Conservation (phyloP, 306 rosid species). For the Herpetospermum pedunculosum region DNA sequence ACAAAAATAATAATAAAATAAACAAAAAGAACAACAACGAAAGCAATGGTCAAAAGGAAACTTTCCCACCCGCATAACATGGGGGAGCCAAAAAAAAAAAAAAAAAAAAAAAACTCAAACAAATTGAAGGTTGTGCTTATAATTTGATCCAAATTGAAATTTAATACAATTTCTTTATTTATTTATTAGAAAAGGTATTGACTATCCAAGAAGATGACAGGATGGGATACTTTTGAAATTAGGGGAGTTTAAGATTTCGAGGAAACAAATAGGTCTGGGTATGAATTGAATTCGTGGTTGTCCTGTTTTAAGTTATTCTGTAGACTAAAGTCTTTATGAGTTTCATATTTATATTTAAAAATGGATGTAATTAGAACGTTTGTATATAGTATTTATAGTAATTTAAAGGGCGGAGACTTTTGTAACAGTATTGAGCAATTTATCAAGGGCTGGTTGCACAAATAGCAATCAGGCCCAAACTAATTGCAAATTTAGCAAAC, state of each 20-base stretch:
- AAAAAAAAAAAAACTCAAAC: too few relatives aligned
- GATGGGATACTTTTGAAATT: not conserved
- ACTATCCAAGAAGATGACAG: not conserved
- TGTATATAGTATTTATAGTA: too few relatives aligned
- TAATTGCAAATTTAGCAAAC: too few relatives aligned
- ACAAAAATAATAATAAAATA: not conserved
- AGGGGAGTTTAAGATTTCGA: constrained; percentile 4
- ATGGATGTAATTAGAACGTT: too few relatives aligned
- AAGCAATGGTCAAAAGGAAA: not conserved
- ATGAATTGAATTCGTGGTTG: not conserved
- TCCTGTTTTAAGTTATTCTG: not conserved
- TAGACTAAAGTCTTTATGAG: not conserved
- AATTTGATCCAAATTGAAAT: not conserved
- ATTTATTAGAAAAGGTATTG: not conserved
- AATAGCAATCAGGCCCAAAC: too few relatives aligned
- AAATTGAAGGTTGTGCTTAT: not conserved
- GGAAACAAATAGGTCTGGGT: not conserved
- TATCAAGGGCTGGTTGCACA: too few relatives aligned
- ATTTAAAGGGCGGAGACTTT: too few relatives aligned
- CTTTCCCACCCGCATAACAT: not conserved
- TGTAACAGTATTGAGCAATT: too few relatives aligned
- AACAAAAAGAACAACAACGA: not conserved
- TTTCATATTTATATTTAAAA: too few relatives aligned
- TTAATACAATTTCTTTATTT: not conserved
- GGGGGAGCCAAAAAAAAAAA: not conserved